Evolutionary conservation across 2,329 filamentous ascomycete genomes (phyloP).

Genomic region (Talaromyces funiculosus): DNA sequence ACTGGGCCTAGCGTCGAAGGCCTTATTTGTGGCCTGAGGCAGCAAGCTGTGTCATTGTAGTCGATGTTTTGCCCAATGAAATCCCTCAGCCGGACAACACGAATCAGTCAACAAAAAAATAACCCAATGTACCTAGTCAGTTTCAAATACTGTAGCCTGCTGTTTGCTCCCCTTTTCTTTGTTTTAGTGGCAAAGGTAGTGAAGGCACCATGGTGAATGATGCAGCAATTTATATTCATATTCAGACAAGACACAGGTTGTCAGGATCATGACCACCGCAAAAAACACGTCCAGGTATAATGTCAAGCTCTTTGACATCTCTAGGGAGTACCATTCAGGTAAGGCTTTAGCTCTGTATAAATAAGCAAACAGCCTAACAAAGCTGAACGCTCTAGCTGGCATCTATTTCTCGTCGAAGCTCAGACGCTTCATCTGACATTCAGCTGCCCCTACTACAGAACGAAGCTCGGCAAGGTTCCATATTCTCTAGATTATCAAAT

Average conservation of each 20-base stretch:
- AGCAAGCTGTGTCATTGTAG: too few relatives aligned
- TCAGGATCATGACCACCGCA: background rate
- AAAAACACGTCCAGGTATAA: background rate
- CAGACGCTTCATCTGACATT: background rate
- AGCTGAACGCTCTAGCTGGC: background rate
- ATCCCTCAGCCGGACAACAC: background rate
- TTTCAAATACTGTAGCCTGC: background rate
- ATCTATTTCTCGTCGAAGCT: conserved; percentile 5
- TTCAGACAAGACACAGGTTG: background rate
- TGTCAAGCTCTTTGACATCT: background rate
- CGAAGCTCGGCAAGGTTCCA: background rate
- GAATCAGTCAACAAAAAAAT: background rate
- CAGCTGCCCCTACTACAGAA: background rate
- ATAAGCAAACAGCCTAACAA: background rate
- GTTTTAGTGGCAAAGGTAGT: too few relatives aligned
- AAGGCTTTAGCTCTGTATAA: background rate
- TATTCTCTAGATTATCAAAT: background rate
- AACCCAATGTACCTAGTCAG: background rate
- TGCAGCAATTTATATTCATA: background rate
- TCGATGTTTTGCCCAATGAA: background rate
- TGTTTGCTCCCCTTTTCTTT: background rate
- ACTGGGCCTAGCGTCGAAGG: too few relatives aligned
- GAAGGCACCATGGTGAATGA: background rate
- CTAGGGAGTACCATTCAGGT: background rate
- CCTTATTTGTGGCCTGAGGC: too few relatives aligned